Evolutionary conservation across 176 grass and related monocot genomes (phyloP).

Genomic region (Leersia perrieri): DNA sequence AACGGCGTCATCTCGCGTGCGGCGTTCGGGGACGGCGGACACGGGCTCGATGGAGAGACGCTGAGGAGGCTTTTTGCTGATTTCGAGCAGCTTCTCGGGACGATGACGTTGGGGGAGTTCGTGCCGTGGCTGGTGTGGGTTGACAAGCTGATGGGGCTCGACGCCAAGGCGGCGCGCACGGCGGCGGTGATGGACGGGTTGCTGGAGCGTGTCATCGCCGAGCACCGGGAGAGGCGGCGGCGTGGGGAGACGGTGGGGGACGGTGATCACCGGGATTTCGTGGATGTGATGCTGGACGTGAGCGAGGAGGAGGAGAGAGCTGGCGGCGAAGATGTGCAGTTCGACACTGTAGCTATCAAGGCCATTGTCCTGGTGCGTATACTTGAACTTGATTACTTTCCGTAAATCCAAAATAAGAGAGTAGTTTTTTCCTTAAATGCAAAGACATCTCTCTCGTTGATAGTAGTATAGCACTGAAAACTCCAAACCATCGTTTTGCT

Average conservation of each 20-base stretch:
- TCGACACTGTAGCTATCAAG: conserved; percentile 35
- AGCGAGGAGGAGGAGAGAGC: conserved; percentile 18
- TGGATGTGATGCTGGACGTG: conserved; percentile 45
- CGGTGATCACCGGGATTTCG: conserved; percentile 30
- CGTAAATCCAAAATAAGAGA: no score
- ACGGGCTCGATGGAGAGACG: conserved; percentile 1
- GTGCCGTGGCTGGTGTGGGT: conserved; percentile 59
- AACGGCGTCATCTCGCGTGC: conserved; percentile 16
- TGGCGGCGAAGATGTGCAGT: background rate
- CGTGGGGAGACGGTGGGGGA: background rate
- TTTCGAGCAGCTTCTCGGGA: conserved; percentile 40
- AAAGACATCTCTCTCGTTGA: no score
- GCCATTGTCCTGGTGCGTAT: conserved; percentile 33
- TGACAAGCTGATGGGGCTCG: conserved; percentile 25
- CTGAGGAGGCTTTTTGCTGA: conserved; percentile 46
- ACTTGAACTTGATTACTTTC: no score
- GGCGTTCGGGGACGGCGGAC: conserved; percentile 7
- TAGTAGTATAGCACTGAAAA: no score
- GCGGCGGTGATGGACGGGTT: conserved; percentile 19
- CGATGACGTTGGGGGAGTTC: conserved; percentile 36
- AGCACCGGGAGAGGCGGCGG: conserved; percentile 3
- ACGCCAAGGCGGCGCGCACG: conserved; percentile 39
- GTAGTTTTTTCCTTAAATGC: no score
- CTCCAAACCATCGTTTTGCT: no score
- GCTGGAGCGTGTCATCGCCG: conserved; percentile 34